Conservation (phyloP, 148 eudicot genomes). For the Cornus suecica region DNA sequence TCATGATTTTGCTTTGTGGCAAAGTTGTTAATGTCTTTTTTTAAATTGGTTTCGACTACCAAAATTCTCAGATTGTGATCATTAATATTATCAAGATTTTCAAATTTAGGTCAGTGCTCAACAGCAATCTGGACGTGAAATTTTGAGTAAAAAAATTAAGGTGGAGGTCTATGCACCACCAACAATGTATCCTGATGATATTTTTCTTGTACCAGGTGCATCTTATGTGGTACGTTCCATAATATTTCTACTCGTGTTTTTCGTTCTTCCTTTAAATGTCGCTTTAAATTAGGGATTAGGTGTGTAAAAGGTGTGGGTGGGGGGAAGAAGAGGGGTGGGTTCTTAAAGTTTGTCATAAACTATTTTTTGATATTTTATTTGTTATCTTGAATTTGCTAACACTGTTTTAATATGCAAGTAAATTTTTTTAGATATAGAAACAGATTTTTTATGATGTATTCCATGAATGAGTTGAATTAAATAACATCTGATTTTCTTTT, state of each 20-base stretch:
- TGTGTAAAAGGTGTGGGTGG: not conserved
- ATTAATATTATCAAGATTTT: conserved; percentile 4
- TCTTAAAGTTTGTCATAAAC: not conserved
- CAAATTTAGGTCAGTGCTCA: conserved; percentile 55
- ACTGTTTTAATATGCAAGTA: not conserved
- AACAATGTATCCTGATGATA: conserved; percentile 53
- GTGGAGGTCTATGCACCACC: conserved; percentile 89
- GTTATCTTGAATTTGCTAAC: not conserved
- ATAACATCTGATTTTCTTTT: conserved; percentile 6
- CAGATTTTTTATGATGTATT: not conserved
- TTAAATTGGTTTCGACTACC: not conserved
- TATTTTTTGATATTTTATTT: too few species aligned
- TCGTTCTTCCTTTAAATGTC: conserved; percentile 7
- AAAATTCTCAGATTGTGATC: not conserved
- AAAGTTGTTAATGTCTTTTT: conserved; percentile 6
- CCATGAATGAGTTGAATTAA: not conserved
- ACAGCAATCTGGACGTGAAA: conserved; percentile 71
- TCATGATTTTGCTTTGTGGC: conserved; percentile 10
- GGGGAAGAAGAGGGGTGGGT: too few species aligned
- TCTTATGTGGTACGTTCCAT: conserved; percentile 63
- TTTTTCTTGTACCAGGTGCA: conserved; percentile 87
- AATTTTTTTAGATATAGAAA: too few species aligned
- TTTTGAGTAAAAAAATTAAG: conserved; percentile 55
- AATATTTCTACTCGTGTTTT: not conserved
- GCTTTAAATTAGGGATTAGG: not conserved